phyloP scores from a whole-genome alignment of 768 basidiomycete genomes.

The Leccinum sublutescens region DNA sequence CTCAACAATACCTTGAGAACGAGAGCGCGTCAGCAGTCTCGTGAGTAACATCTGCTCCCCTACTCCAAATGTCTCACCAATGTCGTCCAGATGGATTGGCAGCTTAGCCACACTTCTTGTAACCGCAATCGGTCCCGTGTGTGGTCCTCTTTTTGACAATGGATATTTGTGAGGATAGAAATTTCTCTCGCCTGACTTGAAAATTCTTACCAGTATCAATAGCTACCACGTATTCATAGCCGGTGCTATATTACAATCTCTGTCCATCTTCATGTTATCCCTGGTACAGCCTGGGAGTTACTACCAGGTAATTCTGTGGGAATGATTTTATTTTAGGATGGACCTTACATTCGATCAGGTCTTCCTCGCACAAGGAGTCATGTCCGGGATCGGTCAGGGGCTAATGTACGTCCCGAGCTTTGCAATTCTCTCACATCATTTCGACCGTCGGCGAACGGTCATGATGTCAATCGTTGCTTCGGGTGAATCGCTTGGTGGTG shows the following conservation, averaged over 20 bases:
- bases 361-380: slow-evolving; percentile 46
- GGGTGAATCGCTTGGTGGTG: slow-evolving; percentile 52
- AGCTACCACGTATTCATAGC: slow-evolving; percentile 12
- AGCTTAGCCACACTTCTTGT: slow-evolving; percentile 19
- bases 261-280: slow-evolving; percentile 40
- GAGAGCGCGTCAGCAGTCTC: slow-evolving; percentile 25
- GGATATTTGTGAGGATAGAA: slow-evolving; percentile 28
- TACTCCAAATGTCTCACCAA: not conserved
- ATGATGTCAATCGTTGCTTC: slow-evolving; percentile 47
- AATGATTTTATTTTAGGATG: not conserved
- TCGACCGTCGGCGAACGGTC: slow-evolving; percentile 38
- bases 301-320: slow-evolving; percentile 30
- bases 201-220: not conserved
- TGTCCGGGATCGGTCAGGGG: slow-evolving; percentile 41
- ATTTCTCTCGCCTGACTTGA: not conserved
- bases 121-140: slow-evolving; percentile 21
- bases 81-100: slow-evolving; percentile 26
- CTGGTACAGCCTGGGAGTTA: slow-evolving; percentile 33
- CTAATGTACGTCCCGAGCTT: slow-evolving; percentile 45
- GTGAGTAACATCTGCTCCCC: not conserved
- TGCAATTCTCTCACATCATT: slow-evolving; percentile 45
- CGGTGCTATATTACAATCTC: slow-evolving; percentile 27
- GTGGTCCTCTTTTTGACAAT: slow-evolving; percentile 25
- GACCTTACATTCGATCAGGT: slow-evolving; percentile 22
- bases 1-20: slow-evolving; percentile 18